A percentile compares a stretch with the other conserved stretches of the same genome.
phyloP scores from a whole-genome alignment of 345 rosid genomes.

The Eucalyptus curtisii region DNA sequence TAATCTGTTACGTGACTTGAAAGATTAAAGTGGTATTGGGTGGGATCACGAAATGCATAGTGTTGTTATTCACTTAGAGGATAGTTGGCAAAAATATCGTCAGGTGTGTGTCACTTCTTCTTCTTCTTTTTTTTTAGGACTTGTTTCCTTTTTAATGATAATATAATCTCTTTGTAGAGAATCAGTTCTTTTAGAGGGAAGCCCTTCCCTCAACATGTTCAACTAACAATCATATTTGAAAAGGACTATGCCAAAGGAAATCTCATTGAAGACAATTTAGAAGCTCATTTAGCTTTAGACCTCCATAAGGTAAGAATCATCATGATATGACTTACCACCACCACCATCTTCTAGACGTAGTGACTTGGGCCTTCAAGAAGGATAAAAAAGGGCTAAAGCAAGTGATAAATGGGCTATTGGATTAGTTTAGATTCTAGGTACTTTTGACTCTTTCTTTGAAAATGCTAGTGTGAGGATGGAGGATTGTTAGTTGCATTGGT shows the following conservation, averaged over 20 bases:
- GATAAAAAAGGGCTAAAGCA: neutral
- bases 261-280: neutral
- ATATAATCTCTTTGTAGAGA: neutral
- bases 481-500: neutral
- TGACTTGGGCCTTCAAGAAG: neutral
- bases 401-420: neutral
- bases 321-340: neutral
- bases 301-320: neutral
- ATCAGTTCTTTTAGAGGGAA: neutral
- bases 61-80: neutral
- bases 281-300: neutral
- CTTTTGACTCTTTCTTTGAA: neutral
- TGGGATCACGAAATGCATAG: neutral
- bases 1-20: neutral
- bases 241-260: neutral
- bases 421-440: neutral
- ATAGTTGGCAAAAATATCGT: neutral
- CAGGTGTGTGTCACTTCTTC: neutral
- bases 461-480: neutral
- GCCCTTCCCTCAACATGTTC: neutral
- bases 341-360: neutral
- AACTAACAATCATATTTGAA: neutral
- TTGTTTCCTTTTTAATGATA: neutral
- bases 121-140: no score
- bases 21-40: neutral